Evolutionary conservation across 352 stramenopile species (phyloP).

Genomic region (Globisporangium megalacanthum): DNA sequence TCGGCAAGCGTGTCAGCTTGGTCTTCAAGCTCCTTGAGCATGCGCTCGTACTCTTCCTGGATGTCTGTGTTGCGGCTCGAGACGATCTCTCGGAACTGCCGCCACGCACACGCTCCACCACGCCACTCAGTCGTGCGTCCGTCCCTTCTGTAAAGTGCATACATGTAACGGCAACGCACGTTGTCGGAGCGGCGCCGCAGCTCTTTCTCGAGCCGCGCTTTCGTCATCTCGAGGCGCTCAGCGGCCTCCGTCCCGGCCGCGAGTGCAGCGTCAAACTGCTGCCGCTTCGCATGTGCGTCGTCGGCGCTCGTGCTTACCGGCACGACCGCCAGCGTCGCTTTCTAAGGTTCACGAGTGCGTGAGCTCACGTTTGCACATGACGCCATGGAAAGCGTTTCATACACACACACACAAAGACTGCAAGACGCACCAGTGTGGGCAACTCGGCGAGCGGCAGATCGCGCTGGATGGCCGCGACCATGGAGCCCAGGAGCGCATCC

Average conservation of each 20-base stretch:
- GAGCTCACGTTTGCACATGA: background rate
- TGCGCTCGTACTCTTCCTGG: slow-evolving; percentile 68
- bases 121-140: background rate
- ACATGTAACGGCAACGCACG: slow-evolving; percentile 8
- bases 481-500: slow-evolving; percentile 39
- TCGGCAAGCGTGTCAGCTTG: slow-evolving; percentile 36
- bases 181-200: slow-evolving; percentile 45
- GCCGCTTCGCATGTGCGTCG: slow-evolving; percentile 26
- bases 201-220: slow-evolving; percentile 61
- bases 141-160: background rate
- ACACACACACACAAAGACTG: background rate
- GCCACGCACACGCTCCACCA: background rate
- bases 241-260: slow-evolving; percentile 50
- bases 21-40: slow-evolving; percentile 70
- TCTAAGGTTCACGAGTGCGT: slow-evolving; percentile 14
- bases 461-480: slow-evolving; percentile 31
- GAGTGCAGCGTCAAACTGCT: slow-evolving; percentile 53
- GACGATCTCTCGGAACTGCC: slow-evolving; percentile 55
- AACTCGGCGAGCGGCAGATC: slow-evolving; percentile 39
- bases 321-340: slow-evolving; percentile 56
- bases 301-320: slow-evolving; percentile 22
- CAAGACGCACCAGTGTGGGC: slow-evolving; percentile 26
- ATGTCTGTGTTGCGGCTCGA: slow-evolving; percentile 69
- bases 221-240: slow-evolving; percentile 61
- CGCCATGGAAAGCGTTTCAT: background rate